Evolutionary conservation across 371 early-diverging fungal species (phyloP), one percentile per base, ranked within the genome.

Genomic region (Mucor piriformis): DNA sequence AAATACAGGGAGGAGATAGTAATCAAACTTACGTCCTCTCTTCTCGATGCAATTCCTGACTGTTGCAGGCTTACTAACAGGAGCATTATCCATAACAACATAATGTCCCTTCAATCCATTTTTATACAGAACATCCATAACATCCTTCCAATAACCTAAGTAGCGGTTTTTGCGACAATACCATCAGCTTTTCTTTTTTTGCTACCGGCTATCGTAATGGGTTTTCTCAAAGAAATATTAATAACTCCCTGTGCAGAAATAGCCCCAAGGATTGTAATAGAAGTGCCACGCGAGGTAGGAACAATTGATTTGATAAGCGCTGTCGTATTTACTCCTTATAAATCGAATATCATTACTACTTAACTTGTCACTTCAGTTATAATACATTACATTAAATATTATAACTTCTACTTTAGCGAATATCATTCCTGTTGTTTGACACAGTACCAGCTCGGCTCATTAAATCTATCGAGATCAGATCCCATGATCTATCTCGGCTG

Each of bases 211-310:
- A 16, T 16, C 5, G 50, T 24, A 46, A 46, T 46, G n/a, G 61
- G 61, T 40, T 54, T 61, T 49, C 50, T 48, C 40, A 54, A 54
- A 32, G 61, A 61, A 20, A 54, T 43, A 40, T 61, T 56, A 50
- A 56, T 50, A 12, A 50, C 38, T 10, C 55, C 61, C 11, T 49
- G 27, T 16, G 35, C 32, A 40, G 54, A 61, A 24, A 50, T 55
- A 40, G 56, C 62, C 11, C 52, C 63, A n/a, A 56, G 32, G 12
- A 62, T 62, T 21, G 56, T 62, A 23, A 51, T 62, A 16, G 52
- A 46, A 46, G 37, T 37, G 15, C 37, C 37, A n/a, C 18, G 40
- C 13, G 18, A 40, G 18, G 40, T 15, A 40, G n/a, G 40, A 40
- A 40, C 40, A 40, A 40, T 40, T 2, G 40, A 16, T 40, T 16